Conservation (phyloP, 768 basidiomycete genomes). For the Lentinula boryana region DNA sequence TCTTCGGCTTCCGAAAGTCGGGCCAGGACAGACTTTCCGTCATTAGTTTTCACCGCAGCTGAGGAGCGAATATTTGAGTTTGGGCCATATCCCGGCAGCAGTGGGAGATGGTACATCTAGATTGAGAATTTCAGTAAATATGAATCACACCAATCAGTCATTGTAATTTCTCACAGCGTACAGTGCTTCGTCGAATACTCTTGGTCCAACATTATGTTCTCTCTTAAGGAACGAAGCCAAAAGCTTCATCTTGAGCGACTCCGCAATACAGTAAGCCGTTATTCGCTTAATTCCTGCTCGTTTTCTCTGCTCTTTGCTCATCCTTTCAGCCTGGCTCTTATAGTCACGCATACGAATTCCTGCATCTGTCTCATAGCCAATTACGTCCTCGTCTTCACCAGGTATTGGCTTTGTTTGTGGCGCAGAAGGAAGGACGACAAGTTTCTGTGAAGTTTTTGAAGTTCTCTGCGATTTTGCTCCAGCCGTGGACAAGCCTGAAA, state of each 20-base stretch:
- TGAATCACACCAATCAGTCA: background rate
- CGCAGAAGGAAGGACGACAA: constrained; percentile 84
- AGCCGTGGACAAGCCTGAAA: constrained; percentile 27
- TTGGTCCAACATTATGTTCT: constrained; percentile 84
- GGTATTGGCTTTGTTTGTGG: constrained; percentile 77
- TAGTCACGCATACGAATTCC: constrained; percentile 57
- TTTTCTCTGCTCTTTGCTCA: constrained; percentile 82
- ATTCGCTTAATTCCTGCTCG: constrained; percentile 75
- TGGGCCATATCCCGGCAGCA: constrained; percentile 87
- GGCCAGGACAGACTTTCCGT: constrained; percentile 54
- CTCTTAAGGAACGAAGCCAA: constrained; percentile 83
- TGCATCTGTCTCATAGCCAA: constrained; percentile 58
- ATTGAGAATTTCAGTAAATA: background rate
- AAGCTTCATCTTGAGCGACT: constrained; percentile 79
- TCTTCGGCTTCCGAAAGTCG: constrained; percentile 86
- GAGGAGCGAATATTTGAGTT: constrained; percentile 84
- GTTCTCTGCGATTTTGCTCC: constrained; percentile 63
- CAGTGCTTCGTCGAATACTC: constrained; percentile 89
- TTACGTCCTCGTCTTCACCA: constrained; percentile 34
- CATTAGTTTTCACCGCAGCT: constrained; percentile 44
- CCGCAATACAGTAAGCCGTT: constrained; percentile 87
- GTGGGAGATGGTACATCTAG: constrained; percentile 87
- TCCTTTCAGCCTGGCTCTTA: constrained; percentile 82
- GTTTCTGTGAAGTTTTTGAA: constrained; percentile 87
- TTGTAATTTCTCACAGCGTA: constrained; percentile 56